Percentiles rank a stretch among this genome's conserved stretches.
phyloP scores from a whole-genome alignment of 495 filamentous ascomycete genomes.

The Gamarada debralockiae region DNA sequence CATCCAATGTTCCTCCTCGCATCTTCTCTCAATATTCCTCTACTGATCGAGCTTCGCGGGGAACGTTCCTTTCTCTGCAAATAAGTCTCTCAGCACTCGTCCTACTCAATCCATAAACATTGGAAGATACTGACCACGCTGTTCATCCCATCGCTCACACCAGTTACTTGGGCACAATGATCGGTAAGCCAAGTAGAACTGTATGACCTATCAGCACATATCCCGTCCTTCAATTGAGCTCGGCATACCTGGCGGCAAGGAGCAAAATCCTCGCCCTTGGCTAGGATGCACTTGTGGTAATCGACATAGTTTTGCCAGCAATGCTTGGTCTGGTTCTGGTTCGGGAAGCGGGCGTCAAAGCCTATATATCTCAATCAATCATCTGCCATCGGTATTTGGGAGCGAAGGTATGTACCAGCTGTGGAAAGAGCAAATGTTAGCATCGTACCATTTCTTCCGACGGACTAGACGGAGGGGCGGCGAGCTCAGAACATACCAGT shows the following conservation, averaged over 20 bases:
- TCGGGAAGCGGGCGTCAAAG: constrained; percentile 98
- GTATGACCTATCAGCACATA: constrained; percentile 12
- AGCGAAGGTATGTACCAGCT: constrained; percentile 21
- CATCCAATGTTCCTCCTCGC: constrained; percentile 1
- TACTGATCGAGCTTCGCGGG: constrained; percentile 65
- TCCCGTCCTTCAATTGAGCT: constrained; percentile 17
- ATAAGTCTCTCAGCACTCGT: neutral
- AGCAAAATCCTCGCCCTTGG: constrained; percentile 98
- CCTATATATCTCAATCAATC: constrained; percentile 50
- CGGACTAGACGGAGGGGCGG: neutral
- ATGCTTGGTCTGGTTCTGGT: constrained; percentile 89
- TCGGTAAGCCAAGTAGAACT: constrained; percentile 96
- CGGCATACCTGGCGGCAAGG: constrained; percentile 87
- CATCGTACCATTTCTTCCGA: constrained; percentile 34
- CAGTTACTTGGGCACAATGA: constrained; percentile 95
- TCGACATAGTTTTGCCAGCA: constrained; percentile 99
- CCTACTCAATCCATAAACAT: neutral
- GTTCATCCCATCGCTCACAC: constrained; percentile 94
- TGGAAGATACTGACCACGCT: constrained; percentile 69
- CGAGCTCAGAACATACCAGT: constrained; percentile 67
- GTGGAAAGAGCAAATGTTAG: constrained; percentile 33
- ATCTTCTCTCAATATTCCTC: constrained; percentile 13
- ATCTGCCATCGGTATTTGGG: neutral
- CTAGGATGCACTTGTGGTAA: constrained; percentile 98
- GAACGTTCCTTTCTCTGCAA: constrained; percentile 85